These are phyloP conservation scores for Podospora australis DNA, from an alignment of 495 filamentous ascomycete species.

Conservation along the genomic window DNA sequence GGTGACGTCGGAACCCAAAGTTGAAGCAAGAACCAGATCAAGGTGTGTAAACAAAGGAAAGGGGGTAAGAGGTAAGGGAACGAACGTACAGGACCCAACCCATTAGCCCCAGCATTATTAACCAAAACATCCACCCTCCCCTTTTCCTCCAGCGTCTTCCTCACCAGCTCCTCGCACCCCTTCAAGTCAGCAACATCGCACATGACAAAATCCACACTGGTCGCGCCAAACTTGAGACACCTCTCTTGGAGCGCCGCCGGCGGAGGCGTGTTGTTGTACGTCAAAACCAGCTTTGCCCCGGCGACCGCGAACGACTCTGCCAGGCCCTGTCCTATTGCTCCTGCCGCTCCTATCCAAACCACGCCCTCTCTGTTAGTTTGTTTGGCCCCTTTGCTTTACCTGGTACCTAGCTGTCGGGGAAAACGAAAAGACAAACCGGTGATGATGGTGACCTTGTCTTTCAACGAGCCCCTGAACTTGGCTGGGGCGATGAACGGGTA, in stretches of 20 bases:
- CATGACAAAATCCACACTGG: constrained; percentile 17
- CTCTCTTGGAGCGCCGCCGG: constrained; percentile 14
- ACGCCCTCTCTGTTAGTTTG: not conserved
- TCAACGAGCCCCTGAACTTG: constrained; percentile 25
- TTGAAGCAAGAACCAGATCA: no score
- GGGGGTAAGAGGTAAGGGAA: not conserved
- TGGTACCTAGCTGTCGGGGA: no score
- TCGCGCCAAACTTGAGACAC: constrained; percentile 19
- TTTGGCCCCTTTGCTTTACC: no score
- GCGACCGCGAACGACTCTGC: constrained; percentile 33
- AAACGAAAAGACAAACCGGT: constrained; percentile 15
- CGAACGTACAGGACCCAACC: constrained; percentile 20
- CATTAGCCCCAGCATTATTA: constrained; percentile 32
- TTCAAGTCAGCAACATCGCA: constrained; percentile 25
- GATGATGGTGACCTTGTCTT: constrained; percentile 26
- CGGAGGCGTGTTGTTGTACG: constrained; percentile 29
- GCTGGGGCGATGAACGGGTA: constrained; percentile 28
- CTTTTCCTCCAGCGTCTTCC: constrained; percentile 11
- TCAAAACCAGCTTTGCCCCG: constrained; percentile 25
- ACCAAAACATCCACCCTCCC: constrained; percentile 24
- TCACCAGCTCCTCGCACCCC: constrained; percentile 21
- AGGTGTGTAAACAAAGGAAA: not conserved
- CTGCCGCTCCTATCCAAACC: constrained; percentile 18
- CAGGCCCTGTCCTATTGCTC: constrained; percentile 24
- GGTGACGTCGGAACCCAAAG: no score